Base-by-base conservation (phyloP, 177 flowering plant genomes). In the Vitis hybrid region DNA sequence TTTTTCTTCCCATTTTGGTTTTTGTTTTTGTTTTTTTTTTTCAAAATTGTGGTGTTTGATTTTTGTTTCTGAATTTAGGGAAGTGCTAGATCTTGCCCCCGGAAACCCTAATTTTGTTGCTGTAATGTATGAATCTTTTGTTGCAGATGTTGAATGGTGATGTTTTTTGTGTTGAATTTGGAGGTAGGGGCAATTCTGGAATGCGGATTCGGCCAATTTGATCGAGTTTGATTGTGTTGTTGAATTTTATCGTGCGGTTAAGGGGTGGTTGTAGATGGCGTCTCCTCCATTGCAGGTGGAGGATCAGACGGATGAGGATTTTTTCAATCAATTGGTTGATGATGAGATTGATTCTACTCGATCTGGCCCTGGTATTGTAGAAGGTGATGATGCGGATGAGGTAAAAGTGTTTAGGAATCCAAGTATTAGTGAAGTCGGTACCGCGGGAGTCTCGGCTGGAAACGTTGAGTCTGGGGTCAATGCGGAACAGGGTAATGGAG, bases 241-340 rank as follows among this genome's bases (percentile, higher is more conserved):
- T 14, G 9, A 53, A 48, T 48, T 63, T 17, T 12, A 5, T 9
- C 41, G 17, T 62, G 9, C 50, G 64, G 54, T 18, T 63, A 46
- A 7, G 21, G 3, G 51, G 24, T 9, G 24, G 41, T 52, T 30
- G 63, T 66, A 60, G 71, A 73, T 73, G 76, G 76, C 76, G 61
- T 73, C 76, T 54, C 48, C 72, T 55, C 50, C 71, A 48, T 73
- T 68, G 14, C 55, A 67, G 63, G 14, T 63, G 60, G 72, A 73
- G 71, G 76, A 73, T 68, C 73, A 71, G 63, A 73, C 76, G 51
- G 76, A 73, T 68, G 76, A 73, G 49, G 76, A 73, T 55, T 73
- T 73, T 63, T 73, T 73, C 32, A 67, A 73, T 35, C 68, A 73
- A 48, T 32, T 73, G 12, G 66, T 73, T 52, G 76, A 67, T 15